Percentiles rank a stretch among this genome's conserved stretches.
Conservation (phyloP, 2,329 filamentous ascomycete genomes). For the Phaeosphaeria sp. region DNA sequence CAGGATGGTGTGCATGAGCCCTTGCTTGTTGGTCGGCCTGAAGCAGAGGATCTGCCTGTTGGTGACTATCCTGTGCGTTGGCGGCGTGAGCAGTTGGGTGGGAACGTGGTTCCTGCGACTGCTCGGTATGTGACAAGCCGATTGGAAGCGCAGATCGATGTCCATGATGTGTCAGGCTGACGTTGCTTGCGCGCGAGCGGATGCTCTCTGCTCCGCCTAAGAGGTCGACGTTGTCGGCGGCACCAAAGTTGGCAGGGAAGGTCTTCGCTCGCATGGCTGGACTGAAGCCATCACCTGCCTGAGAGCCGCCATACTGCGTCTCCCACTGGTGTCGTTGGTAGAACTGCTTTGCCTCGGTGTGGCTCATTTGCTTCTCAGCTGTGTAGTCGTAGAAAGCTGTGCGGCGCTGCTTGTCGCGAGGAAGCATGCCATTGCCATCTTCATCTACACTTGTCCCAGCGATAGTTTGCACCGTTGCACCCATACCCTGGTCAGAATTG, state of each 20-base stretch:
- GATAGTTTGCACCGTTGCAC: slow-evolving; percentile 22
- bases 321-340: slow-evolving; percentile 87
- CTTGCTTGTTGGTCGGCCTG: slow-evolving; percentile 57
- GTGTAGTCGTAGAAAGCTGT: slow-evolving; percentile 94
- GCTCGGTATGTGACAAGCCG: slow-evolving; percentile 39
- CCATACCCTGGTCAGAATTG: slow-evolving; percentile 25
- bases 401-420: slow-evolving; percentile 63
- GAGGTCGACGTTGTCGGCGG: slow-evolving; percentile 41
- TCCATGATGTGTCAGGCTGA: slow-evolving; percentile 37
- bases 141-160: slow-evolving; percentile 32
- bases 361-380: slow-evolving; percentile 91
- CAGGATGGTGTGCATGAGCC: slow-evolving; percentile 58
- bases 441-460: slow-evolving; percentile 33
- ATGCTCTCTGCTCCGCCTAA: slow-evolving; percentile 51
- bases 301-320: slow-evolving; percentile 51
- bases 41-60: slow-evolving; percentile 42
- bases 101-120: slow-evolving; percentile 32
- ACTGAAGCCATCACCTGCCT: slow-evolving; percentile 48
- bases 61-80: slow-evolving; percentile 15
- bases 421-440: slow-evolving; percentile 48
- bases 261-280: slow-evolving; percentile 54
- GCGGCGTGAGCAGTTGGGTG: slow-evolving; percentile 22
- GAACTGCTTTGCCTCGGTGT: slow-evolving; percentile 93
- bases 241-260: slow-evolving; percentile 50
- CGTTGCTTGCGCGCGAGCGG: slow-evolving; percentile 50